Evolutionary conservation across 352 stramenopile species (phyloP).

Genomic region (Phytophthora europaea): DNA sequence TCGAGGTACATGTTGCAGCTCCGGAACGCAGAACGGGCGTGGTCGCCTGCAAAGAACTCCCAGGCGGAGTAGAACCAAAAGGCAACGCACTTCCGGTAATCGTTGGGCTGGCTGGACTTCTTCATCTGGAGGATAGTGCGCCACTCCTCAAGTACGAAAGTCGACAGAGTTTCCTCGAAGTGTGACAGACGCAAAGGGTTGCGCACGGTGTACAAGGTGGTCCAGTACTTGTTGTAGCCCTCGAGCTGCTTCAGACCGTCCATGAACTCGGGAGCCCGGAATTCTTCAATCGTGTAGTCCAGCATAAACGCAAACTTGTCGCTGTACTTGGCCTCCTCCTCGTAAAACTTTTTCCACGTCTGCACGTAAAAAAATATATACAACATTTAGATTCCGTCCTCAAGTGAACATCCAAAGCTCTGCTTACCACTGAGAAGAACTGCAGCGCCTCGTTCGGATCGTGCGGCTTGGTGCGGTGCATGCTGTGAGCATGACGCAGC

Average conservation of each 20-base stretch:
- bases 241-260: constrained; percentile 81
- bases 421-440: constrained; percentile 82
- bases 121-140: constrained; percentile 80
- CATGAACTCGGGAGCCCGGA: constrained; percentile 71
- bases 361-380: constrained; percentile 11
- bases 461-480: constrained; percentile 78
- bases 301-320: constrained; percentile 88
- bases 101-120: constrained; percentile 86
- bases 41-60: constrained; percentile 84
- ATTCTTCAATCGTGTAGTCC: constrained; percentile 74
- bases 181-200: constrained; percentile 80
- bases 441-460: constrained; percentile 82
- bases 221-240: constrained; percentile 89
- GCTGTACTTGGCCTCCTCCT: constrained; percentile 89
- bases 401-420: not conserved
- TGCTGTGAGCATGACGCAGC: constrained; percentile 81
- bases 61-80: constrained; percentile 91
- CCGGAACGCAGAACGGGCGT: constrained; percentile 77
- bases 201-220: constrained; percentile 75
- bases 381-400: not conserved
- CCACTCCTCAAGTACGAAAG: constrained; percentile 84
- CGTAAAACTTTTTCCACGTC: constrained; percentile 92
- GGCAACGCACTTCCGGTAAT: constrained; percentile 89
- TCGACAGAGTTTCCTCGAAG: constrained; percentile 76
- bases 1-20: constrained; percentile 91